phyloP scores from a whole-genome alignment of 129 eudicot genomes.

The Pulicaria dysenterica region DNA sequence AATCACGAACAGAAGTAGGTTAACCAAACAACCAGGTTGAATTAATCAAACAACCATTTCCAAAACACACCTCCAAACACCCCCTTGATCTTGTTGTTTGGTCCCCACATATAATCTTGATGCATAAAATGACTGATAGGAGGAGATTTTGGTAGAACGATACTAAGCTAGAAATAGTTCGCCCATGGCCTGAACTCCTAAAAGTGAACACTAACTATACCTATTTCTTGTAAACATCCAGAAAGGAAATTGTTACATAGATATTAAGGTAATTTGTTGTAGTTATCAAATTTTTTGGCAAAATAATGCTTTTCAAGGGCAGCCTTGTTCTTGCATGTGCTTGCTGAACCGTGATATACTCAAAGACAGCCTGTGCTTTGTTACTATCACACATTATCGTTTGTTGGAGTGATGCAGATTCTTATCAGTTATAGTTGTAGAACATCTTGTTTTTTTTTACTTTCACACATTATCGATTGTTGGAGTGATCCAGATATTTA shows the following conservation, averaged over 20 bases:
- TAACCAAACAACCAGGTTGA: background rate
- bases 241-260: background rate
- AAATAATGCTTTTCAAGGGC: background rate
- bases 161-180: too few species aligned
- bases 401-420: background rate
- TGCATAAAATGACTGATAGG: background rate
- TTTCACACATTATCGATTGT: background rate
- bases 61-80: background rate
- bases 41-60: background rate
- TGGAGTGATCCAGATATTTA: background rate
- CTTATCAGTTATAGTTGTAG: background rate
- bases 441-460: background rate
- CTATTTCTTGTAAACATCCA: background rate
- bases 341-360: background rate
- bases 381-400: background rate
- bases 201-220: background rate
- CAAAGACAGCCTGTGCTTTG: background rate
- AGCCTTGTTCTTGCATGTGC: background rate
- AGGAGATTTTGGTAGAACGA: background rate
- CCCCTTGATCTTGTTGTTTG: background rate
- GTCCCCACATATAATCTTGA: background rate
- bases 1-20: background rate
- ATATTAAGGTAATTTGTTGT: background rate
- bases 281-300: background rate
- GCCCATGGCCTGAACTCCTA: too few species aligned